Evolutionary conservation across 2,329 filamentous ascomycete genomes (phyloP), one percentile per base, ranked within the genome.

Genomic region (Pseudogymnoascus sp.): DNA sequence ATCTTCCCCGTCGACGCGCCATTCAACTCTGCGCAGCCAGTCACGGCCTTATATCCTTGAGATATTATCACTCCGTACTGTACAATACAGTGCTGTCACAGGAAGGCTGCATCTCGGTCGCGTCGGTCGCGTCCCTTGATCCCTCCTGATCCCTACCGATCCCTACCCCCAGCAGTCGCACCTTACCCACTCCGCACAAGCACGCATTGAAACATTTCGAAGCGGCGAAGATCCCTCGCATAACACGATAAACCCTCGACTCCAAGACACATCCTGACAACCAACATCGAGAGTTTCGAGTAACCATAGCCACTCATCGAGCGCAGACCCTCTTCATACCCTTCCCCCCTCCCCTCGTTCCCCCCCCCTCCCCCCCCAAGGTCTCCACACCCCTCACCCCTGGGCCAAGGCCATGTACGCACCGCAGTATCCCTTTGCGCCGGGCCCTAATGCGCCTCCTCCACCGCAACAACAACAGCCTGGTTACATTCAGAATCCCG

Each of bases 381-480:
- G 42, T 47, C 62, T 18, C 36, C 29, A 23, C 59, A 60, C 42
- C 42, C 60, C 57, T 21, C 42, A 34, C 63, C 34, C 60, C 57
- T 34, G 60, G 21, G 36, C 62, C 51, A 36, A 21, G 40, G 66
- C 42, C 64, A 71, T 71, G 69, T 70, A 71, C 64, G 68, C 68
- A 61, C 67, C 68, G 45, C 64, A 64, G 29, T 70, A 69, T 65
- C 67, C 67, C 61, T 69, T 66, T 64, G 65, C 65, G 61, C 65
- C 64, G 59, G 66, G 61, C 45, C 67, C 65, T 51, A 64, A 62
- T 42, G 64, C 66, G 16, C 31, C 40, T 62, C 62, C 39, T 64
- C 67, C 37, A 45, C 54, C 54, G 26, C 54, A 59, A 36, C 26
- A 59, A 31, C 54, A 59, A 59, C 40, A 45, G 40, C 40, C 40